Conservation (phyloP, 495 filamentous ascomycete genomes). For the Entonaema liquescens region DNA sequence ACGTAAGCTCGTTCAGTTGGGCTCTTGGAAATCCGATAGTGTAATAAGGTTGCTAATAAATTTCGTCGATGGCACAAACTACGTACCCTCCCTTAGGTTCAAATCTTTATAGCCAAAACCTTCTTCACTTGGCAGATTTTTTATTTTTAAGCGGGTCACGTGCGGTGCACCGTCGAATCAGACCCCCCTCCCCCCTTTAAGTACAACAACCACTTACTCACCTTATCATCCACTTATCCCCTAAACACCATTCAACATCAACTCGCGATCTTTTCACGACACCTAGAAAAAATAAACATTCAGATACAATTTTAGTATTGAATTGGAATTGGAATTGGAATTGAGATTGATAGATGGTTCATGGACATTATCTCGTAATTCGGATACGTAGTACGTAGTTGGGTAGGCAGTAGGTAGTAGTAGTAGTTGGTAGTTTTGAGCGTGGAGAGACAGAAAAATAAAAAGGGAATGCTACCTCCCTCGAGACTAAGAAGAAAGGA, state of each 20-base stretch:
- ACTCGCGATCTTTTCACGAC: no score
- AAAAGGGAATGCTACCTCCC: constrained; percentile 18
- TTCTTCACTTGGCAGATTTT: constrained; percentile 22
- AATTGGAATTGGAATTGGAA: background rate
- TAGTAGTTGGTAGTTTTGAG: background rate
- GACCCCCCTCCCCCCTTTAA: no score
- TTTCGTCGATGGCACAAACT: no score
- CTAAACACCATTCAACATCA: no score
- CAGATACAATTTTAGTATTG: background rate
- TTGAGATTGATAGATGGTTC: background rate
- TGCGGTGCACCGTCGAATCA: constrained; percentile 13
- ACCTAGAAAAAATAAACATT: no score
- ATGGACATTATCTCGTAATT: constrained; percentile 33
- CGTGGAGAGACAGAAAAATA: background rate
- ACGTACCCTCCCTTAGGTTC: background rate
- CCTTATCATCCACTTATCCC: background rate
- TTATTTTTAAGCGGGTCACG: constrained; percentile 28
- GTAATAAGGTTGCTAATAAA: no score
- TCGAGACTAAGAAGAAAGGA: background rate
- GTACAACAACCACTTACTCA: no score
- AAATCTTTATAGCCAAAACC: constrained; percentile 26
- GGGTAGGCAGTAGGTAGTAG: background rate
- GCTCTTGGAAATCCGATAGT: no score
- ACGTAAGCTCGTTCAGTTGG: no score
- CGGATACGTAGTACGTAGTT: constrained; percentile 6